These are phyloP conservation scores for Mycena filopes DNA, from an alignment of 768 basidiomycete genomes.

Conservation along the genomic window DNA sequence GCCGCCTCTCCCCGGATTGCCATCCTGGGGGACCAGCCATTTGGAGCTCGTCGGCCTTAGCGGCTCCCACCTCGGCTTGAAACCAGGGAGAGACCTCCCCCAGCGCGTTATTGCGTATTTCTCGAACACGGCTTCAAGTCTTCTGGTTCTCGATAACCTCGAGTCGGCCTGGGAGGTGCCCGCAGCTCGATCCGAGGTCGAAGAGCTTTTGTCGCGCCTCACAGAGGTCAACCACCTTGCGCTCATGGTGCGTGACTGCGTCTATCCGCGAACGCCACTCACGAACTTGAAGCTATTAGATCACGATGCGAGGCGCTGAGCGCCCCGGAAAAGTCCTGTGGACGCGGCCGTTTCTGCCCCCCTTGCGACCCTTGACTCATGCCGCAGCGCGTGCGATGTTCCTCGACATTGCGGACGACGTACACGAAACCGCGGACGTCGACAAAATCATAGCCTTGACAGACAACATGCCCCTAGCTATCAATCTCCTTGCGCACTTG, in stretches of 20 bases:
- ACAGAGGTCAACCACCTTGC: not conserved
- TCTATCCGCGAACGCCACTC: too few species aligned
- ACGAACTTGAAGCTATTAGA: not conserved
- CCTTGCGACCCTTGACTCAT: not conserved
- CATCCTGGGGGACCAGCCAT: not conserved
- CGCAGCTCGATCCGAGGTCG: not conserved
- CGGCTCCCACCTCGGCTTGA: not conserved
- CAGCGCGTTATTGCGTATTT: not conserved
- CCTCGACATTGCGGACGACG: not conserved
- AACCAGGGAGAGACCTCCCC: not conserved
- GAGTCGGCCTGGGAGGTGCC: conserved; percentile 1
- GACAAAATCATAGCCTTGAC: not conserved
- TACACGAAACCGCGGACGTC: not conserved
- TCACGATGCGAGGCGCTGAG: conserved; percentile 10
- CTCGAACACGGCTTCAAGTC: not conserved
- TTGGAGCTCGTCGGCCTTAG: not conserved
- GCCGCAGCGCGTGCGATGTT: not conserved
- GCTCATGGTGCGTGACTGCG: too few species aligned
- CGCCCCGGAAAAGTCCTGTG: not conserved
- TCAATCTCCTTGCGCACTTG: not conserved
- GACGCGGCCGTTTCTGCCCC: not conserved
- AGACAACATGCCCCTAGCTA: conserved; percentile 3
- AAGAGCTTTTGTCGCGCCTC: conserved; percentile 1
- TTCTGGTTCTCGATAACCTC: conserved; percentile 6
- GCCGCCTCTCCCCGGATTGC: not conserved